These are phyloP conservation scores for Pythium folliculosum DNA, from an alignment of 352 stramenopile genomes.

Conservation along the genomic window DNA sequence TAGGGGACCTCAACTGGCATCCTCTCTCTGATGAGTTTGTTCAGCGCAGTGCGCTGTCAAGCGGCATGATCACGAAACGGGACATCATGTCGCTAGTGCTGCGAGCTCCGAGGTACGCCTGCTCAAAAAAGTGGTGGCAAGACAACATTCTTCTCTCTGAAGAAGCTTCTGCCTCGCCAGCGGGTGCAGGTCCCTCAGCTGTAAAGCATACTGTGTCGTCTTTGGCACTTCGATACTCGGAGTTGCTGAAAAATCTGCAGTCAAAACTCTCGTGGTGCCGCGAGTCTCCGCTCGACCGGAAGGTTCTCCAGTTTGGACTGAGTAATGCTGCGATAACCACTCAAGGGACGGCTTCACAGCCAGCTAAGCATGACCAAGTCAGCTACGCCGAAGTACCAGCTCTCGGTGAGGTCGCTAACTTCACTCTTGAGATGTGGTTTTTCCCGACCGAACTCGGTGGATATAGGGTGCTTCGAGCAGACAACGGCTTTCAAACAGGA, in stretches of 20 bases:
- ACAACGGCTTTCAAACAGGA: slow-evolving; percentile 70
- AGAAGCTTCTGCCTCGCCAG: slow-evolving; percentile 17
- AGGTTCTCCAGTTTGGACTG: slow-evolving; percentile 70
- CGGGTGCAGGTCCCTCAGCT: background rate
- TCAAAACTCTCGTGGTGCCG: slow-evolving; percentile 55
- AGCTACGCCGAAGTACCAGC: slow-evolving; percentile 70
- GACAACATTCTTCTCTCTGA: slow-evolving; percentile 39
- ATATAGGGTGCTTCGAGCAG: slow-evolving; percentile 67
- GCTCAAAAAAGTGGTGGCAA: slow-evolving; percentile 56
- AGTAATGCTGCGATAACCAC: slow-evolving; percentile 23
- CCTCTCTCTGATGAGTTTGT: slow-evolving; percentile 81
- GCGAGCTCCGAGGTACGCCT: slow-evolving; percentile 63
- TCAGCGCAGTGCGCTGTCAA: slow-evolving; percentile 66
- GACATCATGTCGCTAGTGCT: slow-evolving; percentile 68
- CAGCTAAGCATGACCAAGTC: slow-evolving; percentile 50
- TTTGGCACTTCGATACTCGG: slow-evolving; percentile 73
- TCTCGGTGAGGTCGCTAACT: slow-evolving; percentile 61
- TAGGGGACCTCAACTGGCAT: slow-evolving; percentile 71
- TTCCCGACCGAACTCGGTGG: slow-evolving; percentile 61
- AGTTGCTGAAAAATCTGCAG: slow-evolving; percentile 64
- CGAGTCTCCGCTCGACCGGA: slow-evolving; percentile 38
- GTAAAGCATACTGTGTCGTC: slow-evolving; percentile 70
- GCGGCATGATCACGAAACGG: slow-evolving; percentile 75
- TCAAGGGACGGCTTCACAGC: slow-evolving; percentile 17
- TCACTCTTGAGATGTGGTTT: slow-evolving; percentile 84